These are phyloP conservation scores for Papiliotrema terrestris DNA, from an alignment of 1,284 basidiomycete genomes.

Conservation along the genomic window DNA sequence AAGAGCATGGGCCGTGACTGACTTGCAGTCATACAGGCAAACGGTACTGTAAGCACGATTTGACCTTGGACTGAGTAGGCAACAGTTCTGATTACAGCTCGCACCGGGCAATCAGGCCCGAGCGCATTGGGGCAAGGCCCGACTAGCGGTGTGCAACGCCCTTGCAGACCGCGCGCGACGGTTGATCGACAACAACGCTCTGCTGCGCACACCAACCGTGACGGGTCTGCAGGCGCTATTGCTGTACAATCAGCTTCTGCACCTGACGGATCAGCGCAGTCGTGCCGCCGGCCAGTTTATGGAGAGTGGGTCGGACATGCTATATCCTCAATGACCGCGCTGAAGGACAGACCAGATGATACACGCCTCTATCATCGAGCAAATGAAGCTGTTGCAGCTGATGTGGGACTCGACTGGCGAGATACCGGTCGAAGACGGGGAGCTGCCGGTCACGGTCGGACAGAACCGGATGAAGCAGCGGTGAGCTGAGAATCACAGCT, in stretches of 20 bases:
- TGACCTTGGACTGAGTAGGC: no score
- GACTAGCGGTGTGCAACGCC: slow-evolving; percentile 26
- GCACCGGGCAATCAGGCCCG: slow-evolving; percentile 22
- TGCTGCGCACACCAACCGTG: slow-evolving; percentile 25
- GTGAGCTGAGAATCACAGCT: slow-evolving; percentile 3
- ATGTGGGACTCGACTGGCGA: slow-evolving; percentile 23
- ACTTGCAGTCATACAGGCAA: slow-evolving; percentile 21
- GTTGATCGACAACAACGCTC: slow-evolving; percentile 29
- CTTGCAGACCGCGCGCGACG: slow-evolving; percentile 25
- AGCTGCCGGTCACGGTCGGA: slow-evolving; percentile 8
- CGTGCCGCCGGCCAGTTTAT: slow-evolving; percentile 15
- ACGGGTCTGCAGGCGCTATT: slow-evolving; percentile 34
- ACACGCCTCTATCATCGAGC: slow-evolving; percentile 28
- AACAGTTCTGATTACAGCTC: slow-evolving; percentile 15
- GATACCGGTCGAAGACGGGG: slow-evolving; percentile 15
- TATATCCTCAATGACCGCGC: background rate
- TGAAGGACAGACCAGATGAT: slow-evolving; percentile 19
- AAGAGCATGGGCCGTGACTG: background rate
- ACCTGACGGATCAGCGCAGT: slow-evolving; percentile 22
- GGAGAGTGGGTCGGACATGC: slow-evolving; percentile 21
- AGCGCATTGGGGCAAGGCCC: slow-evolving; percentile 30
- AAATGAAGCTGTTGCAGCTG: slow-evolving; percentile 28
- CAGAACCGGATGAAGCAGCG: slow-evolving; percentile 27
- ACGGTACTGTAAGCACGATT: slow-evolving; percentile 23
- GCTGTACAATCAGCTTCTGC: slow-evolving; percentile 27